Conservation (phyloP, 164 flowering plant genomes). For the Stephania yunnanensis region DNA sequence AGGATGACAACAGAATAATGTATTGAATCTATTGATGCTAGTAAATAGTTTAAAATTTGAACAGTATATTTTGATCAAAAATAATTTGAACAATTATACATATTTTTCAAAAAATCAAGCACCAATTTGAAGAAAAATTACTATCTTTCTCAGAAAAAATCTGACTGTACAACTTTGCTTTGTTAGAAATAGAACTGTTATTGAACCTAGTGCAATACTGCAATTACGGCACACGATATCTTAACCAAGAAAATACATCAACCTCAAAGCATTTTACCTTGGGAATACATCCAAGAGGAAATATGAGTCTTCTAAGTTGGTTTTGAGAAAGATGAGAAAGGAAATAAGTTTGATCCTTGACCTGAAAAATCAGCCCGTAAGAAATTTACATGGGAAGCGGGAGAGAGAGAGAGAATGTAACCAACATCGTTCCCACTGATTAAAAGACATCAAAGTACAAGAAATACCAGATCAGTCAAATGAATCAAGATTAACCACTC, state of each 20-base stretch:
- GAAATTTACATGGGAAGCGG: not conserved
- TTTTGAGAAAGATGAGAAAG: slow-evolving; percentile 88
- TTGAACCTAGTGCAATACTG: not conserved
- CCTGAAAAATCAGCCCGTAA: slow-evolving; percentile 35
- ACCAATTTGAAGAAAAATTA: not conserved
- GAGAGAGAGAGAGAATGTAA: not conserved
- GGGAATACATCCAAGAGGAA: slow-evolving; percentile 85
- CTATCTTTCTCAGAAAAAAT: not conserved
- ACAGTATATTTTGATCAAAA: too few species aligned
- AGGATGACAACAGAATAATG: not conserved
- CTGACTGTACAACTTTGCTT: too few species aligned
- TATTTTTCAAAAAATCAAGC: too few species aligned
- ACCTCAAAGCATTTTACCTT: slow-evolving; percentile 43
- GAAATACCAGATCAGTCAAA: not conserved
- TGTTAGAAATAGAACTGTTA: not conserved
- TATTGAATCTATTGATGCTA: not conserved
- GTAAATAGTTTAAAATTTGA: too few species aligned
- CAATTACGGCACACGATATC: not conserved
- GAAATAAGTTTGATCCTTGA: slow-evolving; percentile 98
- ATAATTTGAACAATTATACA: too few species aligned
- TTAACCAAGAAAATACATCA: not conserved
- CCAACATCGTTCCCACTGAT: not conserved
- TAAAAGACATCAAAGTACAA: not conserved
- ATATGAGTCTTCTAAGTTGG: slow-evolving; percentile 69
- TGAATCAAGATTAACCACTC: not conserved